Percentiles rank a stretch among this genome's conserved stretches.
Evolutionary conservation across 176 grass and related monocot species (phyloP).

Genomic region (Aechmea fasciata): DNA sequence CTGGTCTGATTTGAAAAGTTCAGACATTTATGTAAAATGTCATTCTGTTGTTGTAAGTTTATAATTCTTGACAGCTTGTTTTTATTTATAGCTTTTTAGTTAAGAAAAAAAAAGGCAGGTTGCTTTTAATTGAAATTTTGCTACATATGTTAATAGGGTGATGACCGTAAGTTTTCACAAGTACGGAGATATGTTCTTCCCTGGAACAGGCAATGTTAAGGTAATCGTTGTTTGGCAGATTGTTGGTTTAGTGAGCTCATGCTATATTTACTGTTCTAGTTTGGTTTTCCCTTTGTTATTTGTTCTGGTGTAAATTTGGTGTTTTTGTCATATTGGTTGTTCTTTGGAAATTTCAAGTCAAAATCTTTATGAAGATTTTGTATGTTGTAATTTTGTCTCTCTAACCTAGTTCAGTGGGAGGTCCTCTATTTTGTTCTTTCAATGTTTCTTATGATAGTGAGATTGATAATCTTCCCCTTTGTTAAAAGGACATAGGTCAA

Average conservation of each 20-base stretch:
- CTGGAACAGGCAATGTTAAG: slow-evolving; percentile 93
- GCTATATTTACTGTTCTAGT: not conserved
- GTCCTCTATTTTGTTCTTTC: not conserved
- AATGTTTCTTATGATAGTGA: not conserved
- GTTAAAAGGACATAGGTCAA: slow-evolving; percentile 77
- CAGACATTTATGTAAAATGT: not conserved
- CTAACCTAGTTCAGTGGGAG: too few species aligned
- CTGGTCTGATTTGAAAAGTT: slow-evolving; percentile 1
- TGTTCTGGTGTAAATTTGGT: not conserved
- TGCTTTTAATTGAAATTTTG: slow-evolving; percentile 12
- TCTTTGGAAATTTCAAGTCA: too few species aligned
- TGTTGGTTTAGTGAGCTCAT: not conserved
- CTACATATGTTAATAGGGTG: slow-evolving; percentile 50
- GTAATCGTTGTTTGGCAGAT: slow-evolving; percentile 26
- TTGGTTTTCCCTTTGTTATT: not conserved
- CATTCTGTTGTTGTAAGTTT: too few species aligned
- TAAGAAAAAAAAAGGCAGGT: not conserved
- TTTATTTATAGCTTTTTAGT: not conserved
- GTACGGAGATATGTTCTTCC: slow-evolving; percentile 93
- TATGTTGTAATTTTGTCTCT: too few species aligned
- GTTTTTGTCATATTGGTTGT: too few species aligned
- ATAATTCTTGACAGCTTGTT: not conserved
- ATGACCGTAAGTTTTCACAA: slow-evolving; percentile 99
- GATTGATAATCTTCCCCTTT: not conserved
- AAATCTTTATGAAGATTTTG: too few species aligned